Conservation (phyloP, 179 eudicot genomes). For the Heliamphora pulchella region DNA sequence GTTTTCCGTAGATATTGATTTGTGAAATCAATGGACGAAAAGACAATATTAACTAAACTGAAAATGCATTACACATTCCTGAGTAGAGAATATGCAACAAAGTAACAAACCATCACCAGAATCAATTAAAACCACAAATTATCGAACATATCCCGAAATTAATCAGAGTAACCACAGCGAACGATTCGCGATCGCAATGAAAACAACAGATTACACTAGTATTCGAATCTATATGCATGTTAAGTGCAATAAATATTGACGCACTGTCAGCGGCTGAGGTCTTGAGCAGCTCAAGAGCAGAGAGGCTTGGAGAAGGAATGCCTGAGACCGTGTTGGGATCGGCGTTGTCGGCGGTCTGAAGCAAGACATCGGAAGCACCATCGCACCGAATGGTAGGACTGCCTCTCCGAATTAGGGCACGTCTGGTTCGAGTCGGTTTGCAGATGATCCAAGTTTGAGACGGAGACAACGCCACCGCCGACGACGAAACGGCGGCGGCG, state of each 20-base stretch:
- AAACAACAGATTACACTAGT: not conserved
- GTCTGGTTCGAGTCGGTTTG: conserved; percentile 20
- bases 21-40: not conserved
- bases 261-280: conserved; percentile 83
- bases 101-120: not conserved
- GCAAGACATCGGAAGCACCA: conserved; percentile 20
- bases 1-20: not conserved
- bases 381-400: conserved; percentile 38
- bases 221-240: no score
- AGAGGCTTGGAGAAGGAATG: conserved; percentile 46
- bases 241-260: conserved; percentile 14
- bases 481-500: conserved; percentile 12
- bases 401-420: conserved; percentile 20
- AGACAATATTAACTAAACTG: not conserved
- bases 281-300: conserved; percentile 89
- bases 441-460: conserved; percentile 29
- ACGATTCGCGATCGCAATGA: not conserved
- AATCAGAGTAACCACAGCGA: not conserved
- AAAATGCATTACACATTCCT: not conserved
- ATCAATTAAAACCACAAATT: not conserved
- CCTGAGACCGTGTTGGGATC: conserved; percentile 10
- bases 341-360: conserved; percentile 12
- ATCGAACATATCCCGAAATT: not conserved
- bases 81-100: no score
- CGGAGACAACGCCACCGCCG: conserved; percentile 23